Base-by-base conservation (phyloP, 495 filamentous ascomycete genomes). In the Pseudoneurospora amorphoporcata region DNA sequence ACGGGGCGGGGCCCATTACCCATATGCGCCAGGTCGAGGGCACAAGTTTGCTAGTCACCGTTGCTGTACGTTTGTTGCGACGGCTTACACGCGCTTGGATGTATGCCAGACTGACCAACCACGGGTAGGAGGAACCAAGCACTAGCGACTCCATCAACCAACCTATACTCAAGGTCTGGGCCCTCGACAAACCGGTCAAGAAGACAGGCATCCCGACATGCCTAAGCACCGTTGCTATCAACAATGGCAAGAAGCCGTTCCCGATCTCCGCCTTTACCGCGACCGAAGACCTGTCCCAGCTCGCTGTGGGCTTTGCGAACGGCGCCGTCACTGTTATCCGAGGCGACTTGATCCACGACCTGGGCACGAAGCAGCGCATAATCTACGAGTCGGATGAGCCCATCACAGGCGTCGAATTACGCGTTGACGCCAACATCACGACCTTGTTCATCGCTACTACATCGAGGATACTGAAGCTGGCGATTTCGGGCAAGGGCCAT, bases 341-440 rank as follows among this genome's bases (percentile, higher is more conserved):
- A 45, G 95, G 95, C 70, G 95, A 99, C 81, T 83, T 99, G 68
- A 94, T 99, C 72, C 92, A 98, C 79, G 96, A 98, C 79, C 89
- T 94, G 73, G 95, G 95, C n/a, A 92, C 95, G 42, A 94, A 94
- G 79, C 95, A 99, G 80, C 89, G 96, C 32, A 95, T 95, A 38
- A 94, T 99, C 38, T 96, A 97, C 82, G 95, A 98, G 77, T 97
- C 94, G 3, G 94, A 98, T 75, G 95, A 99, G 76, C 95, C 95
- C 0, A 91, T 99, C 43, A 99, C 95, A 0, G 95, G 94, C 5
- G 90, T 97, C 29, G 91, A 93, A 71, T 88, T 96, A 73, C 85
- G 88, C 39, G 87, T 90, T 71, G 90, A 90, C 9, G 80, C 80
- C 3, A 88, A 82, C 69, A 77, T 87, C 69, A 94, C 90, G 1